phyloP scores from a whole-genome alignment of 2,329 filamentous ascomycete species.

The Aspergillus uvarum region DNA sequence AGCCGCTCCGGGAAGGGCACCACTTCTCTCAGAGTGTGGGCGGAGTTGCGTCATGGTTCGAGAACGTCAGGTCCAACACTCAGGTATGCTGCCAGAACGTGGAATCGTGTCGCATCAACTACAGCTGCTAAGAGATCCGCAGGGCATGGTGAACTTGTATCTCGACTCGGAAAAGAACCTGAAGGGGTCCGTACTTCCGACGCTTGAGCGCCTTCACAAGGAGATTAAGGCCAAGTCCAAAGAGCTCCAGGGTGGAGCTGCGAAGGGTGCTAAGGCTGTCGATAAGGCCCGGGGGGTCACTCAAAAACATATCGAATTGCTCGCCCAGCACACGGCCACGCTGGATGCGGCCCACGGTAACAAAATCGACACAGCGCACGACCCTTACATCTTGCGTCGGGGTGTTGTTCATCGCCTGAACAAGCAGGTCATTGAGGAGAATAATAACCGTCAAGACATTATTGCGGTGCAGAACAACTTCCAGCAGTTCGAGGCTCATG shows the following conservation, averaged over 20 bases:
- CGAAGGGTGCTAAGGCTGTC: constrained; percentile 84
- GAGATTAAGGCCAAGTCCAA: constrained; percentile 97
- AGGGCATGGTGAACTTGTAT: constrained; percentile 85
- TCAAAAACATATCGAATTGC: constrained; percentile 93
- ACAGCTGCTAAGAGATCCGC: not conserved
- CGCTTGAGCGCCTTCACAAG: constrained; percentile 85
- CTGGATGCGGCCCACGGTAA: constrained; percentile 71
- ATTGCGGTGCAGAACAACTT: constrained; percentile 91
- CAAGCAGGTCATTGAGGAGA: constrained; percentile 92
- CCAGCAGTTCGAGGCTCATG: constrained; percentile 78
- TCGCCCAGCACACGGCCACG: constrained; percentile 78
- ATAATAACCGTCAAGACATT: constrained; percentile 91
- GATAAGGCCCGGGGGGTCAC: constrained; percentile 82
- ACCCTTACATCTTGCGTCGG: constrained; percentile 84
- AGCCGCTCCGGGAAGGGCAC: constrained; percentile 82
- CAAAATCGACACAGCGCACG: constrained; percentile 68
- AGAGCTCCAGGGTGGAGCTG: constrained; percentile 76
- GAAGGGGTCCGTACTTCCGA: constrained; percentile 79
- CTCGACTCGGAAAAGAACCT: constrained; percentile 88
- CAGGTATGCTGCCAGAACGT: constrained; percentile 52
- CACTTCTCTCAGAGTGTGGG: constrained; percentile 92
- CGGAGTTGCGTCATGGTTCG: constrained; percentile 85
- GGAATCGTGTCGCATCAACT: too few species aligned
- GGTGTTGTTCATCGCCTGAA: constrained; percentile 79
- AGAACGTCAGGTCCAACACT: constrained; percentile 90